phyloP scores from a whole-genome alignment of 768 basidiomycete species.

The Strobilomyces dryophilus region DNA sequence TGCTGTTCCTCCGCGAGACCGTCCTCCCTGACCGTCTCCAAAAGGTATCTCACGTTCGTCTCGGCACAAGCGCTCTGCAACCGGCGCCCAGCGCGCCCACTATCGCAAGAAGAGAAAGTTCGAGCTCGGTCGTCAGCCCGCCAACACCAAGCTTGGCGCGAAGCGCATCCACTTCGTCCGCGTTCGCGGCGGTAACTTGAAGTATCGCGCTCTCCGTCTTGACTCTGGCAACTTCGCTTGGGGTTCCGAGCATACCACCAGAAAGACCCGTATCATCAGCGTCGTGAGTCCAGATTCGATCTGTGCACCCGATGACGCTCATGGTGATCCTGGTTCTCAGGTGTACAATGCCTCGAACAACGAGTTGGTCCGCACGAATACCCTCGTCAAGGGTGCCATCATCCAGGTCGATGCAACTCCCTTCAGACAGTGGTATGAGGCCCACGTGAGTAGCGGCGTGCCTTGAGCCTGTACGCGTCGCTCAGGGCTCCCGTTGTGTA shows the following conservation, averaged over 20 bases:
- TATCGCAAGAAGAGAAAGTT: slow-evolving; percentile 99
- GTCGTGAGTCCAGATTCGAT: slow-evolving; percentile 62
- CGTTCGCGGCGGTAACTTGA: slow-evolving; percentile 92
- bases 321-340: slow-evolving; percentile 35
- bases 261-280: slow-evolving; percentile 93
- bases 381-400: slow-evolving; percentile 94
- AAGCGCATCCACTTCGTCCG: slow-evolving; percentile 97
- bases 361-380: slow-evolving; percentile 99
- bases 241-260: slow-evolving; percentile 91
- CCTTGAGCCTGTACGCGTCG: neutral
- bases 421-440: slow-evolving; percentile 99
- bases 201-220: slow-evolving; percentile 94
- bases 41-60: slow-evolving; percentile 96
- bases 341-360: slow-evolving; percentile 99
- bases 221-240: slow-evolving; percentile 98
- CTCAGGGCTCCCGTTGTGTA: slow-evolving; percentile 29
- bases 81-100: slow-evolving; percentile 88
- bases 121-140: slow-evolving; percentile 97
- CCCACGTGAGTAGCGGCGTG: slow-evolving; percentile 65
- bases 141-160: slow-evolving; percentile 92
- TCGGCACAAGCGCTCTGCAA: slow-evolving; percentile 93
- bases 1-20: slow-evolving; percentile 29
- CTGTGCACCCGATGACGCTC: neutral
- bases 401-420: slow-evolving; percentile 98
- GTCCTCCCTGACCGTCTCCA: slow-evolving; percentile 8